Percentiles rank a stretch among this genome's conserved stretches.
These are phyloP conservation scores for Senna tora DNA, from an alignment of 306 rosid species.

Conservation along the genomic window DNA sequence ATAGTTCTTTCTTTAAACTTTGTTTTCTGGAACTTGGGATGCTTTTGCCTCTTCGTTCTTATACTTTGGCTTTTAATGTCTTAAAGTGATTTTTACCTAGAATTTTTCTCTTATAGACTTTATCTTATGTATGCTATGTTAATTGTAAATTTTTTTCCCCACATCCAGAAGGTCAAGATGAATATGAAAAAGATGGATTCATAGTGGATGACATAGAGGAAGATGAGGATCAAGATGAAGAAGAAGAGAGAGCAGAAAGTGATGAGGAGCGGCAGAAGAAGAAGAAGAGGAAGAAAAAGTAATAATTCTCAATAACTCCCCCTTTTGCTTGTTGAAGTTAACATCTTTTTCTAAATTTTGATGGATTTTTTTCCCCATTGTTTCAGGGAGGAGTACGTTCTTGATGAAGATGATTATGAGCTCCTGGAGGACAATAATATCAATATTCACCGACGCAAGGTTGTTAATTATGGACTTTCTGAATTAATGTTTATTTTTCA, in stretches of 20 bases:
- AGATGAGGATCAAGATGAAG: slow-evolving; percentile 83
- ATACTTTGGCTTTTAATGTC: no score
- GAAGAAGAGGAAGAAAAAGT: slow-evolving; percentile 96
- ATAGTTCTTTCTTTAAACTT: background rate
- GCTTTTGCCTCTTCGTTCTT: background rate
- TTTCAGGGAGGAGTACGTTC: slow-evolving; percentile 85
- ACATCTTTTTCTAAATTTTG: slow-evolving; percentile 26
- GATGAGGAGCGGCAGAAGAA: slow-evolving; percentile 94
- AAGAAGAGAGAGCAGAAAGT: slow-evolving; percentile 75
- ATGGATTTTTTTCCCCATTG: slow-evolving; percentile 26
- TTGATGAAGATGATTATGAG: slow-evolving; percentile 96
- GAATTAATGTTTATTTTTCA: background rate
- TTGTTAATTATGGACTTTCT: slow-evolving; percentile 35
- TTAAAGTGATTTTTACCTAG: slow-evolving; percentile 4
- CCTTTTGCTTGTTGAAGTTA: slow-evolving; percentile 14
- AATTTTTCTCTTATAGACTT: slow-evolving; percentile 7
- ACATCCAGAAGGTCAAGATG: slow-evolving; percentile 82
- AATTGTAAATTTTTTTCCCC: background rate
- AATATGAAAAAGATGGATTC: slow-evolving; percentile 95
- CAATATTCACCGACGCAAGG: slow-evolving; percentile 87
- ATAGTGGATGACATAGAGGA: slow-evolving; percentile 92
- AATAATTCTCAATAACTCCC: background rate
- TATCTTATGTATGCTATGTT: slow-evolving; percentile 20
- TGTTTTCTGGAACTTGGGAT: background rate
- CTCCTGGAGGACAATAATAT: slow-evolving; percentile 92